Evolutionary conservation across 495 filamentous ascomycete genomes (phyloP), one percentile per base, ranked within the genome.

Genomic region (Aspergillus carlsbadensis): DNA sequence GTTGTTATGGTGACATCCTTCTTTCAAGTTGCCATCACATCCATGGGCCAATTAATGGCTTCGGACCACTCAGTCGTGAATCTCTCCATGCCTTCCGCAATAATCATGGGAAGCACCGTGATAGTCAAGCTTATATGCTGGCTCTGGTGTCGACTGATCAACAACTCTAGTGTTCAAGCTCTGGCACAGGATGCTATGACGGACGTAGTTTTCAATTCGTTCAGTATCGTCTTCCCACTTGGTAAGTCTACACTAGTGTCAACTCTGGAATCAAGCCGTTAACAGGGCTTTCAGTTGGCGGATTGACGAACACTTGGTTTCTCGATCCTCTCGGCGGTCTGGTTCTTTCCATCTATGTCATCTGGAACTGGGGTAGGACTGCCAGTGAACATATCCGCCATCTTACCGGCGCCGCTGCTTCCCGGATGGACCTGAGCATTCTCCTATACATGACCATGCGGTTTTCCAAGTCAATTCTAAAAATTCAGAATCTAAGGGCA

Each of bases 391-490:
- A 97, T 58, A 96, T 97, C 67, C 79, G 82, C 50, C 88, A 94
- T 48, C 79, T 97, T 14, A 87, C 88, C 0, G 92, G 92, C 3
- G 89, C 87, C 31, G 88, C 91, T 0, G 90, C 91, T 22, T 84
- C 85, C 0, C 83, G 89, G 0, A 87, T 88, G 49, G 88, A 96
- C 61, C 81, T 91, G 34, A 96, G 93, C 63, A 82, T 96, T 17
- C 73, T 97, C 7, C 78, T 97, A 0, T 97, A 97, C 72, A 79
- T 95, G 56, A 92, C 91, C 1, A 96, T 97, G 91, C 84, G 92
- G 2, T 97, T 97, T 64, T 92, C 92, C 18, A 90, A 88, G 47
- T 87, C 88, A 4, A 92, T 97, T 56, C 85, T 85, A 61, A 88
- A 91, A 62, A 94, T 97, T 36, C 92, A 96, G 64, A 87, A 90